phyloP scores from a whole-genome alignment of 345 rosid genomes.

The Populus ilicifolia region DNA sequence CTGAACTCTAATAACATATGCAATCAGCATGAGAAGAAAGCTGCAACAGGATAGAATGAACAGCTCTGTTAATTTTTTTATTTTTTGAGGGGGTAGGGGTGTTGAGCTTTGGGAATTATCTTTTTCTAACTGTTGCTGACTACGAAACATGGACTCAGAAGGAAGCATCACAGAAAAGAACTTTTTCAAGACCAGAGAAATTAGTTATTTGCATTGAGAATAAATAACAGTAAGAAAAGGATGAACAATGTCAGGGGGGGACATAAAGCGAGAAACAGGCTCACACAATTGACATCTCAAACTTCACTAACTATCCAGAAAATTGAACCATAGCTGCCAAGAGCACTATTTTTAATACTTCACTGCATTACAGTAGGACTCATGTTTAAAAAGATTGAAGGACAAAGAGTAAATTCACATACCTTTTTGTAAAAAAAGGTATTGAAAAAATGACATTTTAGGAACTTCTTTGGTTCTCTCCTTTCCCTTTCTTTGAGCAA shows the following conservation, averaged over 20 bases:
- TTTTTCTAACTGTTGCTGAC: background rate
- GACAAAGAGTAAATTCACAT: slow-evolving; percentile 3
- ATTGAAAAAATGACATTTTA: slow-evolving; percentile 90
- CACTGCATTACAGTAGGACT: background rate
- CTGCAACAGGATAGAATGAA: background rate
- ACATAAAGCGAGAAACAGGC: background rate
- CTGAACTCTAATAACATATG: background rate
- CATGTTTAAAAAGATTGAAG: background rate
- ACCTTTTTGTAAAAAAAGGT: slow-evolving; percentile 98
- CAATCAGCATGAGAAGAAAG: background rate
- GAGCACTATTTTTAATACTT: background rate
- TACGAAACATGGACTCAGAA: background rate
- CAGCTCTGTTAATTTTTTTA: background rate
- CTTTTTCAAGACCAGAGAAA: background rate
- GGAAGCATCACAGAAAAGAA: no score
- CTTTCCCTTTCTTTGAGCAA: slow-evolving; percentile 91
- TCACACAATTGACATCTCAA: background rate
- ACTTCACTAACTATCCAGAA: background rate
- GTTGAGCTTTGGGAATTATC: background rate
- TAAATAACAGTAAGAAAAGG: background rate
- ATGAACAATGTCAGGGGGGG: background rate
- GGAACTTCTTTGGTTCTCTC: slow-evolving; percentile 76
- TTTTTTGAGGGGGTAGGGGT: background rate
- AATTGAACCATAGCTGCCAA: background rate
- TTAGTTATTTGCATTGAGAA: background rate